Percentiles rank a stretch among this genome's conserved stretches.
These are phyloP conservation scores for Colletotrichum gloeosporioides DNA, from an alignment of 2,329 filamentous ascomycete genomes.

Conservation along the genomic window DNA sequence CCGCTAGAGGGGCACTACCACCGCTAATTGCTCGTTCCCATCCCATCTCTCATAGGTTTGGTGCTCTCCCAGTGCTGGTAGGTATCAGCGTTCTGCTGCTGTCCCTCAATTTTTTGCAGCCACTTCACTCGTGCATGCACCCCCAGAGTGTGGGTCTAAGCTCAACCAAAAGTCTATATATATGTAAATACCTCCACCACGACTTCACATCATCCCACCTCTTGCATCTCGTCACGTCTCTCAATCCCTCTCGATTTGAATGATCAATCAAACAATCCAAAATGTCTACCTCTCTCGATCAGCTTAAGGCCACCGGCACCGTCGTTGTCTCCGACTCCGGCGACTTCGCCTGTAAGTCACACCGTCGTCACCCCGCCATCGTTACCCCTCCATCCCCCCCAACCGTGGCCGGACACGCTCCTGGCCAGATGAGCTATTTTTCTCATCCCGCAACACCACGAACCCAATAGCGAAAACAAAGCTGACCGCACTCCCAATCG, in stretches of 20 bases:
- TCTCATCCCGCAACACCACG: background rate
- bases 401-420: background rate
- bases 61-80: background rate
- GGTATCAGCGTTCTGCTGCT: background rate
- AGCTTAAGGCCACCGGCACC: conserved; percentile 96
- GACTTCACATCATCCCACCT: conserved; percentile 4
- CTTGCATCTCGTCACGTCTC: background rate
- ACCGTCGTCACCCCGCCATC: background rate
- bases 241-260: background rate
- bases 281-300: conserved; percentile 92
- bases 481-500: conserved; percentile 23
- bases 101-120: background rate
- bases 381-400: background rate
- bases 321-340: conserved; percentile 97
- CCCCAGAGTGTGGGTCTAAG: conserved; percentile 5
- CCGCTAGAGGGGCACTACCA: background rate
- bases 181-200: conserved; percentile 14
- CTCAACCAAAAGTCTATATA: conserved; percentile 13
- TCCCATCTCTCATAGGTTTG: background rate
- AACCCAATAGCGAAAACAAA: background rate
- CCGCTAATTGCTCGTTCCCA: background rate
- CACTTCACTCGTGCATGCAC: background rate
- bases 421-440: background rate
- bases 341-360: conserved; percentile 77
- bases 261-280: conserved; percentile 15